These are phyloP conservation scores for Gloeopeniophorella convolvens DNA, from an alignment of 768 basidiomycete species.

Conservation along the genomic window DNA sequence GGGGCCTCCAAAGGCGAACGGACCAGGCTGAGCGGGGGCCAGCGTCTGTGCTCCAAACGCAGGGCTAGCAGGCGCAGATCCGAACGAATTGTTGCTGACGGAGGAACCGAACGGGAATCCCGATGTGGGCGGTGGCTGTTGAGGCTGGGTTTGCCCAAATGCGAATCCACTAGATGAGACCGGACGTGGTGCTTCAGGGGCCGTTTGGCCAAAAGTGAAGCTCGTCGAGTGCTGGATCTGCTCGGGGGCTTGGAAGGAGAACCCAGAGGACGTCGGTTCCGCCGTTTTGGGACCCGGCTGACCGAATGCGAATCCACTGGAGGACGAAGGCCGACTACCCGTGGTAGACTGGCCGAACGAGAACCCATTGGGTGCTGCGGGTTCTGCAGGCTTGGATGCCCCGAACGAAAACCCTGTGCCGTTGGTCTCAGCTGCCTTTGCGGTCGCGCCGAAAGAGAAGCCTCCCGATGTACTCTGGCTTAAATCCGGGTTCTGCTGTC, in stretches of 20 bases:
- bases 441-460: constrained; percentile 43
- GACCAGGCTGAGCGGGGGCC: constrained; percentile 9
- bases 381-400: constrained; percentile 13
- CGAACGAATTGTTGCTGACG: constrained; percentile 22
- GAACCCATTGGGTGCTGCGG: constrained; percentile 7
- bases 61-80: constrained; percentile 22
- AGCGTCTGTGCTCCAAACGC: constrained; percentile 12
- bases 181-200: constrained; percentile 32
- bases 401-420: constrained; percentile 33
- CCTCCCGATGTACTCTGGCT: constrained; percentile 29
- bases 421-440: constrained; percentile 23
- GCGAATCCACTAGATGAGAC: constrained; percentile 25
- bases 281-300: constrained; percentile 17
- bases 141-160: constrained; percentile 29
- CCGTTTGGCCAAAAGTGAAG: constrained; percentile 20
- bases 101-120: constrained; percentile 26
- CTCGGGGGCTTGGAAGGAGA: constrained; percentile 17
- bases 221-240: constrained; percentile 22
- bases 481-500: constrained; percentile 24
- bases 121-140: constrained; percentile 21
- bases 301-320: constrained; percentile 9
- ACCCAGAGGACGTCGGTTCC: constrained; percentile 14
- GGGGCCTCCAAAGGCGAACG: constrained; percentile 26
- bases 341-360: constrained; percentile 5
- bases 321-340: constrained; percentile 10